Evolutionary conservation across 257 asterid species (phyloP).

Genomic region (Salvia splendens): DNA sequence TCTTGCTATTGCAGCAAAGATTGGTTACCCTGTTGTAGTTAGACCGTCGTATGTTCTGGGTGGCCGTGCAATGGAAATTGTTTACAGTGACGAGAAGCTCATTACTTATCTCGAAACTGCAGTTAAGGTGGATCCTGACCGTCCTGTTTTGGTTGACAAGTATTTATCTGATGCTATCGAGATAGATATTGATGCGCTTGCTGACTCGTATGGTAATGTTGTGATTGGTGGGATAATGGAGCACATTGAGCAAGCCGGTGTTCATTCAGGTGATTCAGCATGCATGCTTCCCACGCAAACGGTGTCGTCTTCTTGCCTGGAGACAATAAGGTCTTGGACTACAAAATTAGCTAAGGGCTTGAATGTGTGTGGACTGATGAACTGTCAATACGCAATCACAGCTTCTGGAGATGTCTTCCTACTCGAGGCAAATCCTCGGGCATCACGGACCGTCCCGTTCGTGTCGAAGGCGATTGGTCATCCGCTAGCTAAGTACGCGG

Average conservation of each 20-base stretch:
- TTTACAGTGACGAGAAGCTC: constrained; percentile 87
- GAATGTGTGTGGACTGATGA: constrained; percentile 89
- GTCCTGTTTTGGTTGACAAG: constrained; percentile 85
- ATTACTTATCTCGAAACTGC: constrained; percentile 81
- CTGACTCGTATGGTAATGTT: constrained; percentile 80
- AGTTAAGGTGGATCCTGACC: constrained; percentile 94
- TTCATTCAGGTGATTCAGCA: constrained; percentile 97
- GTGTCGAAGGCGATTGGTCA: constrained; percentile 97
- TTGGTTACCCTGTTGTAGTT: constrained; percentile 95
- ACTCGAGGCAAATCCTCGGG: constrained; percentile 97
- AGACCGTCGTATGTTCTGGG: constrained; percentile 97
- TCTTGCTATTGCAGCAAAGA: constrained; percentile 81
- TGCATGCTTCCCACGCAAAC: constrained; percentile 96
- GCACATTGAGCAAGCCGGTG: constrained; percentile 98
- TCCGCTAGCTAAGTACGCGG: constrained; percentile 93
- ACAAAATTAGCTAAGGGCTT: constrained; percentile 75
- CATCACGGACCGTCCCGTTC: constrained; percentile 92
- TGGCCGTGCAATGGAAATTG: constrained; percentile 99
- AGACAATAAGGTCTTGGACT: constrained; percentile 85
- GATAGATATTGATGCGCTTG: constrained; percentile 82
- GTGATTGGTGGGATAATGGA: constrained; percentile 99
- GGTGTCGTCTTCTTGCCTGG: constrained; percentile 63
- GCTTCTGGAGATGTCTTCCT: constrained; percentile 82
- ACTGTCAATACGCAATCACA: constrained; percentile 90
- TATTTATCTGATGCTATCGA: constrained; percentile 90